Percentiles rank a stretch among this genome's conserved stretches.
These are phyloP conservation scores for Ganoderma boninense DNA, from an alignment of 1,284 basidiomycete genomes.

Conservation along the genomic window DNA sequence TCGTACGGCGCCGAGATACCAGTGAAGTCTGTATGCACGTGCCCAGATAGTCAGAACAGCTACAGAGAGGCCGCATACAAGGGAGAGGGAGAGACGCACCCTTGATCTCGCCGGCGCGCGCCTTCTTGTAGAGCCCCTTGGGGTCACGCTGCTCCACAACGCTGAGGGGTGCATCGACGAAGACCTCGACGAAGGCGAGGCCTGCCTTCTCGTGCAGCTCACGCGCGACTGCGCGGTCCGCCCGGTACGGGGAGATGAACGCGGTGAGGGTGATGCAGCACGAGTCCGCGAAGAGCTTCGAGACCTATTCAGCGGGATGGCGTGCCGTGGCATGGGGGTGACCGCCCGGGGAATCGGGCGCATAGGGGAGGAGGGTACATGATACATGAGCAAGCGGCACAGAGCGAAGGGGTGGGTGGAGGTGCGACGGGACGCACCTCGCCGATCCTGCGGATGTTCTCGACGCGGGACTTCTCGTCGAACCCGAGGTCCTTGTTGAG, in stretches of 20 bases:
- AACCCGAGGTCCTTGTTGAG: conserved; percentile 99
- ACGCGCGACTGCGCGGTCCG: conserved; percentile 88
- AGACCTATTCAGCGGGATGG: conserved; percentile 66
- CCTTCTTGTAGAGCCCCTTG: conserved; percentile 98
- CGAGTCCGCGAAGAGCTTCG: conserved; percentile 93
- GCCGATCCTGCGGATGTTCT: conserved; percentile 98
- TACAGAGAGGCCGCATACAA: not conserved
- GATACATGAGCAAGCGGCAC: not conserved
- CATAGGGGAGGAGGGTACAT: no score
- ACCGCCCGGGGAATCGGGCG: not conserved
- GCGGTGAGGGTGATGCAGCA: conserved; percentile 90
- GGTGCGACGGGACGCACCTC: conserved; percentile 65
- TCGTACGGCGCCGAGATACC: conserved; percentile 99
- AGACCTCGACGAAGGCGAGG: conserved; percentile 94
- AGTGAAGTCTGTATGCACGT: conserved; percentile 83
- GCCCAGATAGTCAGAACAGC: not conserved
- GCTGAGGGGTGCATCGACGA: conserved; percentile 89
- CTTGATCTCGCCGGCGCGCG: conserved; percentile 95
- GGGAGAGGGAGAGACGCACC: conserved; percentile 59
- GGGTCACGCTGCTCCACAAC: conserved; percentile 95
- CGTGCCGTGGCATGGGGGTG: not conserved
- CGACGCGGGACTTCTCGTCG: conserved; percentile 92
- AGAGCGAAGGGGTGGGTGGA: not conserved
- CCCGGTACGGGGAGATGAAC: conserved; percentile 97
- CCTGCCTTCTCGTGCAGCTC: conserved; percentile 80